phyloP scores from a whole-genome alignment of 23 red algal genomes.

The Porphyridium purpureum region DNA sequence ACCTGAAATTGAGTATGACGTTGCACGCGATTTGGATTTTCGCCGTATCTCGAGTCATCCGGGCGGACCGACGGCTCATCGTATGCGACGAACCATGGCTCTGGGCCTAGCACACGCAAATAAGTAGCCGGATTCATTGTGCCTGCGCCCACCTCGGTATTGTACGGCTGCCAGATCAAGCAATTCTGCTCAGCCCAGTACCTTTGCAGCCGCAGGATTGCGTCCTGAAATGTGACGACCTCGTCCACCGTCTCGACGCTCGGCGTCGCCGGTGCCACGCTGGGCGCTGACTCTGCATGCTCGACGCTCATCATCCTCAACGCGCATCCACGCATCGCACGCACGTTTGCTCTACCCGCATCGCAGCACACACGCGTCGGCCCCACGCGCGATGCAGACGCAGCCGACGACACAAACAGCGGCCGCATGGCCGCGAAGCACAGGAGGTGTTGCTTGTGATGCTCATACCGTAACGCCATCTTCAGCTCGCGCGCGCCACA shows the following conservation, averaged over 20 bases:
- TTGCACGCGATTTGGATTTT: slow-evolving; percentile 93
- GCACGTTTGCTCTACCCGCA: no score
- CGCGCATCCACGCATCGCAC: no score
- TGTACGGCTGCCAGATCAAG: slow-evolving; percentile 86
- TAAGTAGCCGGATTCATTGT: slow-evolving; percentile 99
- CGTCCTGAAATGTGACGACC: slow-evolving; percentile 63
- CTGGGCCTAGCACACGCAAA: slow-evolving; percentile 84
- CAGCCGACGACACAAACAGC: no score
- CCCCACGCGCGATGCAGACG: no score
- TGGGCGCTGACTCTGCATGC: no score
- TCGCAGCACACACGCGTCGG: no score
- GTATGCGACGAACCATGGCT: slow-evolving; percentile 92
- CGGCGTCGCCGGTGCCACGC: background rate
- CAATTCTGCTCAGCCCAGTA: slow-evolving; percentile 83
- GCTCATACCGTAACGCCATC: no score
- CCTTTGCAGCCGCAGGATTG: slow-evolving; percentile 50
- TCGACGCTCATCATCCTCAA: no score
- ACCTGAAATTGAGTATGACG: slow-evolving; percentile 99
- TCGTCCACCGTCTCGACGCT: background rate
- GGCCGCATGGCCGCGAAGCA: no score
- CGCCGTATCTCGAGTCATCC: slow-evolving; percentile 93
- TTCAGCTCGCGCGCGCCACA: no score
- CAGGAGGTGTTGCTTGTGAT: no score
- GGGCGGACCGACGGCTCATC: slow-evolving; percentile 94
- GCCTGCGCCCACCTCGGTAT: slow-evolving; percentile 88